Evolutionary conservation across 352 stramenopile species (phyloP).

Genomic region (Pythium utonaiense): DNA sequence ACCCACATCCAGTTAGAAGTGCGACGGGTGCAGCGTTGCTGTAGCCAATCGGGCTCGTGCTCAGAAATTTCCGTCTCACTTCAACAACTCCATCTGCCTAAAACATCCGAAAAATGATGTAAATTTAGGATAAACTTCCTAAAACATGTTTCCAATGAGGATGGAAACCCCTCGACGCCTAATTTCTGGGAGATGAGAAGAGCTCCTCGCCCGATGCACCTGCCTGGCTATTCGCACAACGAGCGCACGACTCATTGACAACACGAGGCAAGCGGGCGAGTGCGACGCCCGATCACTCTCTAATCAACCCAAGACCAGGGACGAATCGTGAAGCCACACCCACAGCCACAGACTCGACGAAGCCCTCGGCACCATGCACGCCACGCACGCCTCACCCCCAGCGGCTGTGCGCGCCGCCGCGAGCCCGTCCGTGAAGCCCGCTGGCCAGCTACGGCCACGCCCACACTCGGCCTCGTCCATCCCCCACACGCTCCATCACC

Average conservation of each 20-base stretch:
- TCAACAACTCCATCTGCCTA: not conserved
- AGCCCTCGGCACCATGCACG: too few relatives aligned
- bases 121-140: too few relatives aligned
- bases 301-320: not conserved
- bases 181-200: too few relatives aligned
- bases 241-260: not conserved
- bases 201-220: not conserved
- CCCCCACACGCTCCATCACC: constrained; percentile 17
- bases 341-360: too few relatives aligned
- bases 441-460: constrained; percentile 1
- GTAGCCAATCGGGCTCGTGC: too few relatives aligned
- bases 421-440: not conserved
- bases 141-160: too few relatives aligned
- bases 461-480: constrained; percentile 14
- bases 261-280: too few relatives aligned
- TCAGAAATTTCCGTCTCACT: not conserved
- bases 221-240: too few relatives aligned
- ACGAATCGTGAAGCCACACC: not conserved
- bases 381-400: constrained; percentile 5
- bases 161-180: too few relatives aligned
- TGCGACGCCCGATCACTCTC: not conserved
- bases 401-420: not conserved
- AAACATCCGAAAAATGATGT: not conserved
- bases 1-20: too few relatives aligned
- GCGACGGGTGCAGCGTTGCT: too few relatives aligned